Base-by-base conservation (phyloP, 148 eudicot genomes). In the Talinum fruticosum region DNA sequence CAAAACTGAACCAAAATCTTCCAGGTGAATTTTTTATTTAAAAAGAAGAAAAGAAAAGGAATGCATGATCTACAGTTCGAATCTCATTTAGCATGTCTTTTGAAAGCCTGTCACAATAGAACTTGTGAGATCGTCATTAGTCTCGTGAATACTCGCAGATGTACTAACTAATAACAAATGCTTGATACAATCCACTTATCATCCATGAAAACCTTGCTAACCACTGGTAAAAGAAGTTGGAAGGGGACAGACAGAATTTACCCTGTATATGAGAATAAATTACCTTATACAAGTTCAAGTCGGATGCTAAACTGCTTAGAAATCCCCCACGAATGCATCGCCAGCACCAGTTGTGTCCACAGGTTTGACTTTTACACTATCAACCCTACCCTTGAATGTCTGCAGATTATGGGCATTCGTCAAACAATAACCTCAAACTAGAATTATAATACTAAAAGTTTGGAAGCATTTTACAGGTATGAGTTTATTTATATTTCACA, bases 271-370 rank as follows among this genome's bases (percentile, higher is more conserved):
- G 10, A 41, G 66, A 30, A 35, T 41, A 65, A 45, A 32, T 69
- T 83, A 94, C 98, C 97, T 90, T 71, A 54, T 76, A 81, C 49
- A 90, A 65, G 71, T 62, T 84, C 76, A 83, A 51, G 81, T 94
- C 91, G 35, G 90, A 81, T 74, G 93, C 97, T 81, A 94, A 83
- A 74, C 77, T 81, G 80, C 81, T 79, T 61, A 94, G 83, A 61
- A 92, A 44, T 45, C 93, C 98, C 54, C 90, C 97, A 85, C 89
- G 76, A 94, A 94, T 68, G 98, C 92, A 84, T 94, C 98, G 51
- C 98, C 98, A 6, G 97, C 98, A 65, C 98, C 98, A 73, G 95
- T 94, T 68, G 97, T 90, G 83, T 94, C 97, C 69, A 94, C 84
- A n/a, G 97, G 51, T 70, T 89, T 87, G 26, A 88, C 96, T 85